These are phyloP conservation scores for Naganishia liquefaciens DNA, from an alignment of 1,284 basidiomycete genomes.

Conservation along the genomic window DNA sequence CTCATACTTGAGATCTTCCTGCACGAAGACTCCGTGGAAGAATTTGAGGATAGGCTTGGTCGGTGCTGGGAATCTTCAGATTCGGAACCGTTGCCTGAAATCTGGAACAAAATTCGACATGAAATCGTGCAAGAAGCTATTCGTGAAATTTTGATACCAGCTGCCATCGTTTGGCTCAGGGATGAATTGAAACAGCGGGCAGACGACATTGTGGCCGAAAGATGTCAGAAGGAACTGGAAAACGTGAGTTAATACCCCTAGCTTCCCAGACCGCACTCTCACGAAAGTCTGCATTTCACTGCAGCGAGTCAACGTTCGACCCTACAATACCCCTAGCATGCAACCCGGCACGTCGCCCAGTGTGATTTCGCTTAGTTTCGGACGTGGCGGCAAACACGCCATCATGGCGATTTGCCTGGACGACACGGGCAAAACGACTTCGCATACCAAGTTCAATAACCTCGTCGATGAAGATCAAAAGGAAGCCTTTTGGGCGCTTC, in stretches of 20 bases:
- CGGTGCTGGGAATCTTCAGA: constrained; percentile 71
- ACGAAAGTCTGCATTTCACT: constrained; percentile 25
- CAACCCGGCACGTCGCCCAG: constrained; percentile 72
- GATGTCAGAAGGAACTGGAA: constrained; percentile 68
- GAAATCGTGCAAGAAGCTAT: constrained; percentile 77
- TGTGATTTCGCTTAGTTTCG: constrained; percentile 91
- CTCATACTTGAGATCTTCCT: constrained; percentile 76
- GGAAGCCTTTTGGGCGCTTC: constrained; percentile 72
- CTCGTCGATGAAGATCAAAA: constrained; percentile 65
- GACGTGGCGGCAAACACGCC: constrained; percentile 89
- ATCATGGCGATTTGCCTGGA: constrained; percentile 85
- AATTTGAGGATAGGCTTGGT: constrained; percentile 71
- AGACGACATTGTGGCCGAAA: constrained; percentile 75
- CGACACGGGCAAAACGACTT: constrained; percentile 80
- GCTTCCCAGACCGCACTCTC: constrained; percentile 14
- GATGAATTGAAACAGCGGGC: constrained; percentile 88
- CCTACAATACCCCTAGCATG: constrained; percentile 67
- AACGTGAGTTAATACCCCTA: constrained; percentile 59
- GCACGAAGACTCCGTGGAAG: constrained; percentile 63
- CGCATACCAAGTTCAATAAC: constrained; percentile 86
- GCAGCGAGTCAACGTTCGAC: constrained; percentile 60
- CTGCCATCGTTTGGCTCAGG: constrained; percentile 79
- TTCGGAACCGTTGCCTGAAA: constrained; percentile 58
- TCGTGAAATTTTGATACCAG: constrained; percentile 75
- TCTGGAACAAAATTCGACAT: constrained; percentile 90